Base-by-base conservation (phyloP, 768 basidiomycete species). In the Pleurotus citrinopileatus region DNA sequence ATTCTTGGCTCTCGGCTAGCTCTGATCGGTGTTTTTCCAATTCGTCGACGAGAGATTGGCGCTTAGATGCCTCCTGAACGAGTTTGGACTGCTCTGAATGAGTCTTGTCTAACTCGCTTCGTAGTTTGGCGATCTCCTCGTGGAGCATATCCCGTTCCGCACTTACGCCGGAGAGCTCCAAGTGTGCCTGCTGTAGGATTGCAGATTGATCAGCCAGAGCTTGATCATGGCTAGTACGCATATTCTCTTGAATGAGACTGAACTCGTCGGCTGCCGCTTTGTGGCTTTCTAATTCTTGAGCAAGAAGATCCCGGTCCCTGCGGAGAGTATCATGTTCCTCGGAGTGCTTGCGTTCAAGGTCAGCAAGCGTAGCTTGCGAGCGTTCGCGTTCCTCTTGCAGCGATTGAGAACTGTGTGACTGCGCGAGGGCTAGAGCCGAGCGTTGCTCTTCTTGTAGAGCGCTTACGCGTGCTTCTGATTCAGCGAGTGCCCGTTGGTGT, bases 11-110 rank as follows among this genome's bases (percentile, higher is more conserved):
- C 61, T 93, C 91, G 22, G 86, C 84, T 13, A 93, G 74, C 25
- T 84, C 74, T 7, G 84, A 85, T 22, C 89, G 88, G 66, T 91
- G 88, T 29, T 77, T 82, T 60, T 93, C 90, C 28, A 94, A 73
- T 63, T 94, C 90, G 19, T 80, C 77, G 8, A 81, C 82, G 32
- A 91, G 75, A 15, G 87, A 85, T 60, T 91, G 82, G 36, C 83
- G 85, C 60, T 87, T 86, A 6, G 89, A 88, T 8, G 82, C 83
- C 64, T 90, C 89, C 59, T 85, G 79, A 27, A 83, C 72, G 9
- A 90, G 78, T 62, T 79, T 78, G 3, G 79, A 76, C 60, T 87
- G 83, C 62, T 87, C 83, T 13, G 63, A 69, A 28, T 75, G 79
- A 27, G 83, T 82, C 57, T 71, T 73, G 45, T 81, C 76, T 7